Conservation (phyloP, 768 basidiomycete genomes). For the Pseudohyphozyma bogoriensis region DNA sequence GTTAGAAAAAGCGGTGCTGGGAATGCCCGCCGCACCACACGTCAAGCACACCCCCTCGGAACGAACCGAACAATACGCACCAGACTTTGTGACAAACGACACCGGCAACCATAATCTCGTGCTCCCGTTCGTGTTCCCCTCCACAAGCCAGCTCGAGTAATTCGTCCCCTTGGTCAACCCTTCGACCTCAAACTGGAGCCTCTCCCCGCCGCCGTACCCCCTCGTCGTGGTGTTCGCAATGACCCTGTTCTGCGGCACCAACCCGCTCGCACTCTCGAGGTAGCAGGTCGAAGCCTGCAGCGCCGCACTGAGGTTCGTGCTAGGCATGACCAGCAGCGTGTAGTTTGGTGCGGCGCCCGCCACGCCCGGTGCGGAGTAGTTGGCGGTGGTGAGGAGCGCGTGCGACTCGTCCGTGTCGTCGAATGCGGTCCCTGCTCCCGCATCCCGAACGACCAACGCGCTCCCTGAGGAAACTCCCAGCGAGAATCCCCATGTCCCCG, state of each 20-base stretch:
- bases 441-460: constrained; percentile 8
- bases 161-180: constrained; percentile 58
- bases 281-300: constrained; percentile 26
- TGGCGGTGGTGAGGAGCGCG: constrained; percentile 27
- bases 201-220: constrained; percentile 46
- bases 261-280: background rate
- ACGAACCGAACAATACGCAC: constrained; percentile 39
- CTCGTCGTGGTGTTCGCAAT: constrained; percentile 8
- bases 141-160: constrained; percentile 63
- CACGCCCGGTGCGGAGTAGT: constrained; percentile 6
- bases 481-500: constrained; percentile 21
- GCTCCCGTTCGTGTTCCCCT: constrained; percentile 30
- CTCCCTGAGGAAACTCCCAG: constrained; percentile 14
- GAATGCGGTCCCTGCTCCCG: constrained; percentile 10
- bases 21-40: background rate
- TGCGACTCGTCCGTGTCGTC: constrained; percentile 23
- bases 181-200: constrained; percentile 57
- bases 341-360: constrained; percentile 4
- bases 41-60: background rate
- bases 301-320: background rate
- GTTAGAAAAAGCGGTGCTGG: background rate
- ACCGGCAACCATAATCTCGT: constrained; percentile 57
- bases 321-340: constrained; percentile 6
- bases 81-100: constrained; percentile 64
- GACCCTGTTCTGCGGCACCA: background rate